A percentile compares a stretch with the other conserved stretches of the same genome.
Evolutionary conservation across 2,329 filamentous ascomycete species (phyloP).

Genomic region (Fusarium nurragi): DNA sequence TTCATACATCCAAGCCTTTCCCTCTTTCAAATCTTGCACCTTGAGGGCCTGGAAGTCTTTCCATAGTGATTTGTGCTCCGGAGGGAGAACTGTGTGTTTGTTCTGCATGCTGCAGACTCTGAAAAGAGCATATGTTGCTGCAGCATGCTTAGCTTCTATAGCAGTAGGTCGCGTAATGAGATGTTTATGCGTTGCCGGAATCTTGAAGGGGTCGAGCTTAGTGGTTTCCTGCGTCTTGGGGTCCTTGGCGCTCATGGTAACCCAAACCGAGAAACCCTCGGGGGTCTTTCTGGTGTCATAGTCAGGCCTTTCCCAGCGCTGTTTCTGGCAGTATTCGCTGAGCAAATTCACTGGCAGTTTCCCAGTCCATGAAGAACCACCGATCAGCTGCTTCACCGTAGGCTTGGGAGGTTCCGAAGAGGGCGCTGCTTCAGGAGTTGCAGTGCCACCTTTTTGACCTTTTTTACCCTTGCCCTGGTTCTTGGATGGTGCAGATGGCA

Average conservation of each 20-base stretch:
- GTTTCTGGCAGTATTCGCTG: slow-evolving; percentile 93
- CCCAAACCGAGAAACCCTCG: slow-evolving; percentile 81
- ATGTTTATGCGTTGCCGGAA: slow-evolving; percentile 79
- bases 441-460: slow-evolving; percentile 45
- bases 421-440: slow-evolving; percentile 47
- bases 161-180: slow-evolving; percentile 80
- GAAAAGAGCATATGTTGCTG: slow-evolving; percentile 90
- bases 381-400: slow-evolving; percentile 83
- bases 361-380: slow-evolving; percentile 95
- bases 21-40: slow-evolving; percentile 79
- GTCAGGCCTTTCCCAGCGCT: slow-evolving; percentile 93
- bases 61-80: slow-evolving; percentile 89
- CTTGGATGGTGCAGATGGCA: slow-evolving; percentile 54
- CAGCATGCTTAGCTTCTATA: slow-evolving; percentile 91
- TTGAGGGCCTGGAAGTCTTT: slow-evolving; percentile 89
- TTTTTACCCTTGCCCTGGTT: slow-evolving; percentile 56
- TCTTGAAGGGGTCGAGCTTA: slow-evolving; percentile 81
- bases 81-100: slow-evolving; percentile 91
- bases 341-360: slow-evolving; percentile 95
- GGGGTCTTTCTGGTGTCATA: slow-evolving; percentile 82
- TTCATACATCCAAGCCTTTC: slow-evolving; percentile 88
- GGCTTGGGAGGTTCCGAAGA: slow-evolving; percentile 63
- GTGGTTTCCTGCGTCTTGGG: slow-evolving; percentile 82
- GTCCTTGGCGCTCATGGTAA: slow-evolving; percentile 80
- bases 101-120: slow-evolving; percentile 96